Conservation (phyloP, 148 eudicot species). For the Rhododendron simsii region DNA sequence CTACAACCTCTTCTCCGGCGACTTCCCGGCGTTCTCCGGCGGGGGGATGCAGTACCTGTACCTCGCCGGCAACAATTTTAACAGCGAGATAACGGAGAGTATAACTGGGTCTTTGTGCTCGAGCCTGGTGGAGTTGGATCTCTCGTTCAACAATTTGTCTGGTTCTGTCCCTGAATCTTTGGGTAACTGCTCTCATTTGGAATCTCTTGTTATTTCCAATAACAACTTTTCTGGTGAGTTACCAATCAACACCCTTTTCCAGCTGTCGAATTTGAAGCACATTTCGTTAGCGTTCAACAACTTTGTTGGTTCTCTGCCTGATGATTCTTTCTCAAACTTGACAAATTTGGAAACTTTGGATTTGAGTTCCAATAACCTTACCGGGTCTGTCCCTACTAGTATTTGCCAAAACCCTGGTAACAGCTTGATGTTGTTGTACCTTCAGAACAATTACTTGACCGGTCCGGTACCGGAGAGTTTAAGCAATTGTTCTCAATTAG, state of each 20-base stretch:
- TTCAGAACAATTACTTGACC: conserved; percentile 41
- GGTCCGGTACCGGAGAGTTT: conserved; percentile 46
- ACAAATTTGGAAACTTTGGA: conserved; percentile 53
- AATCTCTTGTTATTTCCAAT: conserved; percentile 47
- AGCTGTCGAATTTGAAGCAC: conserved; percentile 42
- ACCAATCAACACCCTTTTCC: conserved; percentile 53
- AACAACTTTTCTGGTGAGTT: conserved; percentile 81
- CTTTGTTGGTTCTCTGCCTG: conserved; percentile 52
- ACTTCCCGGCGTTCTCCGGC: conserved; percentile 33
- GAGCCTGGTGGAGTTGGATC: conserved; percentile 48
- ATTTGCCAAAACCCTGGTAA: conserved; percentile 33
- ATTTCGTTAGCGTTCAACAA: conserved; percentile 45
- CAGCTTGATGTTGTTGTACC: conserved; percentile 36
- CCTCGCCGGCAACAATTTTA: conserved; percentile 38
- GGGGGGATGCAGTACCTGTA: conserved; percentile 38
- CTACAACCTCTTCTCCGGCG: conserved; percentile 37
- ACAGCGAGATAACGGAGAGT: conserved; percentile 34
- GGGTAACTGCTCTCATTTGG: conserved; percentile 48
- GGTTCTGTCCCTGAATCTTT: conserved; percentile 67
- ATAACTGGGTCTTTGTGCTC: conserved; percentile 45
- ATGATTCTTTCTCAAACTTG: conserved; percentile 35
- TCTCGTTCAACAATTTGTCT: conserved; percentile 57
- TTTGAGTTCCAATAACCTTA: conserved; percentile 60
- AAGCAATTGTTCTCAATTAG: conserved; percentile 42
- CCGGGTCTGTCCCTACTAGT: conserved; percentile 43